Conservation (phyloP, 495 filamentous ascomycete genomes). For the Amphirosellinia nigrospora region DNA sequence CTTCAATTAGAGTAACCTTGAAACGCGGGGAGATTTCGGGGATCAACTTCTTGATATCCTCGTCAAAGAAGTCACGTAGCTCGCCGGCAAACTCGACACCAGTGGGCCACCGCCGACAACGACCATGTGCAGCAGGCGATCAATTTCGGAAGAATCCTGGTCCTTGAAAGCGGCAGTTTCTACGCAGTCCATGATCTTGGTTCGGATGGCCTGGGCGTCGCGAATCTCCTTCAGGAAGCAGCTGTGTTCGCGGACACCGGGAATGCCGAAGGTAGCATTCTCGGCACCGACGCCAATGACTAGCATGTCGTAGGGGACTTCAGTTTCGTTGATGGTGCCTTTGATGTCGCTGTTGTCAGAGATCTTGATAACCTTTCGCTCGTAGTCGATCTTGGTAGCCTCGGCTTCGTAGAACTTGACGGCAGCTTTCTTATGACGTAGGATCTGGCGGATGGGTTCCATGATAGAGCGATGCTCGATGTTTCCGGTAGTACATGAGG, state of each 20-base stretch:
- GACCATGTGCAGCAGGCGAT: constrained; percentile 97
- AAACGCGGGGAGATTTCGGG: constrained; percentile 94
- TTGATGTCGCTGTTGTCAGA: constrained; percentile 93
- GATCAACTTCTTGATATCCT: constrained; percentile 97
- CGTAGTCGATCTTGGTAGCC: constrained; percentile 93
- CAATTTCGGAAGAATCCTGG: constrained; percentile 85
- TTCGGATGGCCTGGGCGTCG: constrained; percentile 94
- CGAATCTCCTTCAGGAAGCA: constrained; percentile 98
- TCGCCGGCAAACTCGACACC: constrained; percentile 99
- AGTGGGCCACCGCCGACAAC: constrained; percentile 96
- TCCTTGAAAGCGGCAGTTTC: constrained; percentile 99
- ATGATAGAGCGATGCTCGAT: constrained; percentile 99
- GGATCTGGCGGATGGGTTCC: constrained; percentile 95
- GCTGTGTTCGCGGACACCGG: constrained; percentile 90
- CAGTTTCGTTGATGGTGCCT: constrained; percentile 79
- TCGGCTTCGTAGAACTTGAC: constrained; percentile 99
- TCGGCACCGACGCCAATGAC: constrained; percentile 96
- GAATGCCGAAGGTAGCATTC: constrained; percentile 98
- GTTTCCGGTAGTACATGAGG: constrained; percentile 94
- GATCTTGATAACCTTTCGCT: constrained; percentile 84
- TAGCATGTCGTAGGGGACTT: constrained; percentile 97
- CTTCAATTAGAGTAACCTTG: constrained; percentile 96
- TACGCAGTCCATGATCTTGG: constrained; percentile 99
- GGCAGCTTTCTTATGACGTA: constrained; percentile 86
- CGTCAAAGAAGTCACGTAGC: constrained; percentile 97